A percentile compares a stretch with the other conserved stretches of the same genome.
Evolutionary conservation across 2,329 filamentous ascomycete genomes (phyloP).

Genomic region (Ilyonectria robusta): DNA sequence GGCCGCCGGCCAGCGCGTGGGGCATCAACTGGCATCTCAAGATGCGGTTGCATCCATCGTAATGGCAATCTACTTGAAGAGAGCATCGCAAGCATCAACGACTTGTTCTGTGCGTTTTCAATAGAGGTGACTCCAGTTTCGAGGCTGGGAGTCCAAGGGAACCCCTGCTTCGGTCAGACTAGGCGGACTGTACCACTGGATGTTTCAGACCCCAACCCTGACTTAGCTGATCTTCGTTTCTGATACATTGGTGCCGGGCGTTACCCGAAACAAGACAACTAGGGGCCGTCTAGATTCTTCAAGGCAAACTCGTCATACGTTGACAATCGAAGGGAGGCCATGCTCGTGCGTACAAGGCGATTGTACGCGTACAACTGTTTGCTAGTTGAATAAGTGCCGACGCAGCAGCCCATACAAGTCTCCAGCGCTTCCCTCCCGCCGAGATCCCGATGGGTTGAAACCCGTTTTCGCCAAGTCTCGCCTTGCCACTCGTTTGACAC

Average conservation of each 20-base stretch:
- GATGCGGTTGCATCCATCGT: slow-evolving; percentile 18
- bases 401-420: background rate
- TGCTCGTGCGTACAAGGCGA: background rate
- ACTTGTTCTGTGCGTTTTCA: background rate
- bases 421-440: slow-evolving; percentile 2
- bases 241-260: slow-evolving; percentile 22
- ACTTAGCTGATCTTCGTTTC: slow-evolving; percentile 19
- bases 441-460: background rate
- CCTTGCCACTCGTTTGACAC: background rate
- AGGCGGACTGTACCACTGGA: background rate
- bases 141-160: background rate
- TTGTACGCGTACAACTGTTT: background rate
- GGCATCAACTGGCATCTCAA: slow-evolving; percentile 16
- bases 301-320: background rate
- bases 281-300: background rate
- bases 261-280: slow-evolving; percentile 4
- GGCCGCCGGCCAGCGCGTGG: background rate
- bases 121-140: background rate
- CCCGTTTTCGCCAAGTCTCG: background rate
- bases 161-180: background rate
- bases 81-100: slow-evolving; percentile 6
- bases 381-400: background rate
- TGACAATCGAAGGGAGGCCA: background rate
- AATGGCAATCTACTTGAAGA: slow-evolving; percentile 16
- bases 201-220: slow-evolving; percentile 19